Evolutionary conservation across 192 early-diverging fungal species (phyloP).

Genomic region (Coemansia umbellata): DNA sequence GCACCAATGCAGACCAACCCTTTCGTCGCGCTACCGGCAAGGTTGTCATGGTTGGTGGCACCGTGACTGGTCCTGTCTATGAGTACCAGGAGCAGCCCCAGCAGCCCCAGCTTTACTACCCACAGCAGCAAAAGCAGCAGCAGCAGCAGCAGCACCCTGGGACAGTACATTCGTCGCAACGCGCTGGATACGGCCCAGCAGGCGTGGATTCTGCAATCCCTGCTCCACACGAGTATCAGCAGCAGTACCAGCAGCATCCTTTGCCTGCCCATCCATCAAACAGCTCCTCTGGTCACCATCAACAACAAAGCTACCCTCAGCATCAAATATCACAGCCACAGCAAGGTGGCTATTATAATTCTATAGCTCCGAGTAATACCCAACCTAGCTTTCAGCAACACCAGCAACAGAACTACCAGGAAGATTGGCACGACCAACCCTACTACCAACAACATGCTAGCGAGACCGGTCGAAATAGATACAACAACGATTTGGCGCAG

Average conservation of each 20-base stretch:
- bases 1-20: not conserved
- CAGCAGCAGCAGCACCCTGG: conserved; percentile 1
- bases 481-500: conserved; percentile 10
- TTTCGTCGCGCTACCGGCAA: conserved; percentile 39
- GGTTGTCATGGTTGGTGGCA: conserved; percentile 11
- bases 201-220: conserved; percentile 28
- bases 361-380: not conserved
- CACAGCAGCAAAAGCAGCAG: conserved; percentile 2
- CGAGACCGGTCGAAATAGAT: not conserved
- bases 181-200: not conserved
- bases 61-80: not conserved
- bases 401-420: conserved; percentile 11
- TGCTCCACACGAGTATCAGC: conserved; percentile 18
- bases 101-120: conserved; percentile 21
- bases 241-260: conserved; percentile 8
- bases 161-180: not conserved
- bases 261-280: conserved; percentile 1
- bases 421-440: conserved; percentile 1
- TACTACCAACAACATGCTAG: conserved; percentile 25
- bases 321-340: conserved; percentile 11
- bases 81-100: conserved; percentile 12
- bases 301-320: conserved; percentile 7
- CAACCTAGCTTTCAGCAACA: not conserved
- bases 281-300: conserved; percentile 2
- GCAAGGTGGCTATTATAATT: conserved; percentile 6